Evolutionary conservation across 208 protist genomes (phyloP), one percentile per base, ranked within the genome.

Genomic region (Wallacemonas sp.): DNA sequence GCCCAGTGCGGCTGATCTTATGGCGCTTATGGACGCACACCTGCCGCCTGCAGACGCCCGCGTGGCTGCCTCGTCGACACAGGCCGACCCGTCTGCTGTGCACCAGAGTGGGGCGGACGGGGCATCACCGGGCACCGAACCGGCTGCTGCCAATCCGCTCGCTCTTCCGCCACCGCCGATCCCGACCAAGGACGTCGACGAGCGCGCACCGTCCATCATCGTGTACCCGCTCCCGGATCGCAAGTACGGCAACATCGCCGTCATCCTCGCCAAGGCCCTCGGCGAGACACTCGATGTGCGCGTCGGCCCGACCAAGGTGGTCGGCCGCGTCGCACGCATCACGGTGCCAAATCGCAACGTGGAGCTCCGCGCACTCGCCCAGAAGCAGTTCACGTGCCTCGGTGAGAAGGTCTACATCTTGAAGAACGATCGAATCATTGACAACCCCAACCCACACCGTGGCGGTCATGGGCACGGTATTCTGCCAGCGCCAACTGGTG

Each of bases 401-500:
- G 90, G 84, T 16, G 69, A 80, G 46, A 90, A 83, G 58, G 79
- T 95, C 4, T 80, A 86, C 66, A 78, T 97, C 38, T 87, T 95
- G 60, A 89, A 87, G 63, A 97, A 97, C 67, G 88, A 97, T 66
- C 85, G 89, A 46, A 92, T 97, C 57, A 80, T 95, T 44, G 89
- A 94, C 65, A 80, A 92, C 70, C 81, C 80, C n/a, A 23, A 60
- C 19, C n/a, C 43, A 60, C 16, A 57, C 36, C 6, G 33, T 17
- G 32, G 19, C 2, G 14, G 27, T 3, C 43, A 34, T 32, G 36
- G 36, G 36, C 36, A 41, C 9, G 9, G 36, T 41, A 41, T 41
- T 41, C 14, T n/a, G n/a, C 36, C 36, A 17, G 36, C 14, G 36
- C 36, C 36, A 49, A 5, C 44, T 21, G 44, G 9, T 9, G 44